Evolutionary conservation across 768 basidiomycete genomes (phyloP).

Genomic region (Gloeostereum incarnatum): DNA sequence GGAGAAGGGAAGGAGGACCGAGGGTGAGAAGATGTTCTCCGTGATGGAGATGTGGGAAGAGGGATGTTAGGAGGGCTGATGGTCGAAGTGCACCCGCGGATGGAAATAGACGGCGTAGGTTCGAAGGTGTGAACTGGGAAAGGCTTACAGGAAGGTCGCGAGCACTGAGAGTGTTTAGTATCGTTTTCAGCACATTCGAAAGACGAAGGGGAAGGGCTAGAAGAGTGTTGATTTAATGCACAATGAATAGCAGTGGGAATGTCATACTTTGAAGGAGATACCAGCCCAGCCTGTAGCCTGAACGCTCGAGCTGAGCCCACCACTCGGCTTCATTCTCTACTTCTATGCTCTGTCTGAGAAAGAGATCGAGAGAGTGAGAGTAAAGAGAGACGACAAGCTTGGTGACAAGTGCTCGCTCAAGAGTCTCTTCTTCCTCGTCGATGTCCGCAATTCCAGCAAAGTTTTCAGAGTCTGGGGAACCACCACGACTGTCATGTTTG

Average conservation of each 20-base stretch:
- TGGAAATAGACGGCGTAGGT: constrained; percentile 40
- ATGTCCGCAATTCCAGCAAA: not conserved
- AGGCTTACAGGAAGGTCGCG: constrained; percentile 36
- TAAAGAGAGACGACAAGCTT: constrained; percentile 53
- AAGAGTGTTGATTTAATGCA: constrained; percentile 1
- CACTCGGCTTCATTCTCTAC: constrained; percentile 75
- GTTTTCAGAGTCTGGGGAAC: not conserved
- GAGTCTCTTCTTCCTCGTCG: not conserved
- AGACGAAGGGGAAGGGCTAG: constrained; percentile 39
- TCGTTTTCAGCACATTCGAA: constrained; percentile 21
- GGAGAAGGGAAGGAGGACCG: constrained; percentile 8
- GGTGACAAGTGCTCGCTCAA: constrained; percentile 20
- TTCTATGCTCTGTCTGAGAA: constrained; percentile 56
- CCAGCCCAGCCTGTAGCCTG: constrained; percentile 39
- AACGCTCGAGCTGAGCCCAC: constrained; percentile 73
- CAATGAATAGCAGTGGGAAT: constrained; percentile 8
- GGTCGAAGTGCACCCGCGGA: constrained; percentile 34
- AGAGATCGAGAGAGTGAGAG: constrained; percentile 51
- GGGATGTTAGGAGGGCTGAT: constrained; percentile 39
- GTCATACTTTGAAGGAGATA: constrained; percentile 76
- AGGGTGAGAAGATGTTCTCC: constrained; percentile 15
- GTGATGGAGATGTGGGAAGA: constrained; percentile 56
- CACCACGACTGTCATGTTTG: no score
- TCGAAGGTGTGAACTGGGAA: constrained; percentile 35
- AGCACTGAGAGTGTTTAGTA: constrained; percentile 31